A percentile compares a stretch with the other conserved stretches of the same genome.
phyloP scores from a whole-genome alignment of 108 stramenopile genomes.

The Cyclotella cryptica region DNA sequence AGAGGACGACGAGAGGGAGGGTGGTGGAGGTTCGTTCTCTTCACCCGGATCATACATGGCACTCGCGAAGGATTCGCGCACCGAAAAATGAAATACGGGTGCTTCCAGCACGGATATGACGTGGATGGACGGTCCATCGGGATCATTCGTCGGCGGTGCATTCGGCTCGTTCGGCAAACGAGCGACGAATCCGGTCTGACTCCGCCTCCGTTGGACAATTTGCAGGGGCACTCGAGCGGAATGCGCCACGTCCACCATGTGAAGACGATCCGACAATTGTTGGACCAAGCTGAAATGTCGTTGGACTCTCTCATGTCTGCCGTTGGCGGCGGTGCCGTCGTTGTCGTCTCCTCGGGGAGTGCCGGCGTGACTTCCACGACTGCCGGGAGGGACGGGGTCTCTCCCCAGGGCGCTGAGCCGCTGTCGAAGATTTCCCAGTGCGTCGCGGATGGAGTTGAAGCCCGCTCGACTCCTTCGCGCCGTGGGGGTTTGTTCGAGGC shows the following conservation, averaged over 20 bases:
- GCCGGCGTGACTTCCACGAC: background rate
- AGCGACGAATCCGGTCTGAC: constrained; percentile 10
- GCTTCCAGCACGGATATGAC: constrained; percentile 1
- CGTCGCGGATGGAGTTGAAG: constrained; percentile 66
- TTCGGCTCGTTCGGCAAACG: too few relatives aligned
- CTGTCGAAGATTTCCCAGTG: constrained; percentile 54
- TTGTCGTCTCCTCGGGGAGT: background rate
- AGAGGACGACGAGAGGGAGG: background rate
- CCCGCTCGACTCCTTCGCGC: constrained; percentile 45
- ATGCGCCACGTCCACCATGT: constrained; percentile 63
- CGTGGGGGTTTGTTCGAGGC: background rate
- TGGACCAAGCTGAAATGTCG: constrained; percentile 26
- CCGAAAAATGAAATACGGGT: constrained; percentile 6
- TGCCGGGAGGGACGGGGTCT: background rate
- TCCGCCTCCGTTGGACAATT: constrained; percentile 18
- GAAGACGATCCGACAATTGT: constrained; percentile 59
- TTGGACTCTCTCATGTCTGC: background rate
- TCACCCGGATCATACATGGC: background rate
- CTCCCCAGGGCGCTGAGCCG: constrained; percentile 37
- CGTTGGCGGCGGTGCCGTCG: constrained; percentile 15
- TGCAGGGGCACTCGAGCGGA: constrained; percentile 62
- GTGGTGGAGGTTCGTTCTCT: background rate
- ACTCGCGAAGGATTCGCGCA: constrained; percentile 7
- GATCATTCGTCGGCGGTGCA: too few relatives aligned
- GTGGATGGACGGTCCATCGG: too few relatives aligned